Base-by-base conservation (phyloP, 768 basidiomycete genomes). In the Exsudoporus frostii region DNA sequence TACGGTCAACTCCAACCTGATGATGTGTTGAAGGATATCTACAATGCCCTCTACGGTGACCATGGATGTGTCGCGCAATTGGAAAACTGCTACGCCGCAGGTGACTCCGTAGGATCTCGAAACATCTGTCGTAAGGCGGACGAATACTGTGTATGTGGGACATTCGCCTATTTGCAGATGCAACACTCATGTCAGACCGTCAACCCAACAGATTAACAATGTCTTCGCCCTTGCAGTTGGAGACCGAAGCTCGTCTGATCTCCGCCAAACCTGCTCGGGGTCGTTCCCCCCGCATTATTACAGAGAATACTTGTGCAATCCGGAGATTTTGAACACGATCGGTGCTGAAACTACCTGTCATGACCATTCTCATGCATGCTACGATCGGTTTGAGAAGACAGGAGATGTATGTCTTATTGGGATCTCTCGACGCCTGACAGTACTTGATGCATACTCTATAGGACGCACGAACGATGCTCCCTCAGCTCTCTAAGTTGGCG, bases 1-100 rank as follows among this genome's bases (percentile, higher is more conserved):
- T 87, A 86, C 56, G 85, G 85, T 6, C 83, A 77, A 54, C 77
- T 87, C 11, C 80, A 81, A 53, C 73, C 71, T 27, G 71, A 78
- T 39, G 53, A 59, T 5, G 76, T 80, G 2, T 65, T 86, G 37
- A 63, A 69, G 29, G 53, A 73, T 33, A 67, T 86, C n/a, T 82
- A 78, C 32, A 49, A 74, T 1, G 70, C 80, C 1, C 84, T 72
- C 61, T 84, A 76, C 55, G 66, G 65, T 8, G 37, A 71, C 0
- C 69, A 72, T 9, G 85, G 85, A 9, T 87, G 85, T 55, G 62
- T 73, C 43, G 81, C 71, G 7, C 81, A 82, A 60, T 80, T 80
- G 59, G 51, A 74, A 48, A 77, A 78, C 3, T 87, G 85, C 57
- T 82, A 77, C 52, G 76, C 73, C 20, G 84, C 84, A 0, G 83